Percentiles rank a stretch among this genome's conserved stretches.
Evolutionary conservation across 1,284 basidiomycete species (phyloP).

Genomic region (Ceratobasidium sp.): DNA sequence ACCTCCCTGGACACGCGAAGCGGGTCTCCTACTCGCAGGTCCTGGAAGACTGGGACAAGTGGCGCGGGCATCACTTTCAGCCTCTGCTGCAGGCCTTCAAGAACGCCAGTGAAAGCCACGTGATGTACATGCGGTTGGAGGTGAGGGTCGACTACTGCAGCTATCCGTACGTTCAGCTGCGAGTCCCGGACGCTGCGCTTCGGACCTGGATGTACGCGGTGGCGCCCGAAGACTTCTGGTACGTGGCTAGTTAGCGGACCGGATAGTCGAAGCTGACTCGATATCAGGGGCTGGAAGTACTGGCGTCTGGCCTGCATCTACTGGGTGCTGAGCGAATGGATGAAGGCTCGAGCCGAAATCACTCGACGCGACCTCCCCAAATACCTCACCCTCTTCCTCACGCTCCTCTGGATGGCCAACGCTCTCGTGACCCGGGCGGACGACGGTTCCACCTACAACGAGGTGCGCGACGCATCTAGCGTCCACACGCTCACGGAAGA

Average conservation of each 20-base stretch:
- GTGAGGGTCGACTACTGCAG: neutral
- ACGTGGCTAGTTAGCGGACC: neutral
- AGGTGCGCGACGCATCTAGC: constrained; percentile 18
- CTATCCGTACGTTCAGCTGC: constrained; percentile 4
- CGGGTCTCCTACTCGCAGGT: neutral
- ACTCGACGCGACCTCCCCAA: neutral
- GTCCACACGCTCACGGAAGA: neutral
- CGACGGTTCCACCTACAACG: neutral
- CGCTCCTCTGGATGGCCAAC: constrained; percentile 27
- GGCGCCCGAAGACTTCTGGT: constrained; percentile 20
- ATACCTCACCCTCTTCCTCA: neutral
- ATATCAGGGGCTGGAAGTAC: constrained; percentile 18
- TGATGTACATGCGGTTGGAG: constrained; percentile 13
- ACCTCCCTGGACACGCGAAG: constrained; percentile 1
- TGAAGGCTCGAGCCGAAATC: neutral
- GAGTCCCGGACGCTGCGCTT: neutral
- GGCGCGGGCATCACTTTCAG: neutral
- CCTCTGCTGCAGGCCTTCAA: neutral
- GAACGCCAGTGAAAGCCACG: neutral
- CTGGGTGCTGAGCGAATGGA: neutral
- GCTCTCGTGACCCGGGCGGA: constrained; percentile 16
- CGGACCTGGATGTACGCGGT: neutral
- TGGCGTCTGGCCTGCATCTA: neutral
- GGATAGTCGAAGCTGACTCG: neutral
- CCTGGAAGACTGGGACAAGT: constrained; percentile 9